Evolutionary conservation across 2,329 filamentous ascomycete genomes (phyloP).

Genomic region (Colletotrichum lini): DNA sequence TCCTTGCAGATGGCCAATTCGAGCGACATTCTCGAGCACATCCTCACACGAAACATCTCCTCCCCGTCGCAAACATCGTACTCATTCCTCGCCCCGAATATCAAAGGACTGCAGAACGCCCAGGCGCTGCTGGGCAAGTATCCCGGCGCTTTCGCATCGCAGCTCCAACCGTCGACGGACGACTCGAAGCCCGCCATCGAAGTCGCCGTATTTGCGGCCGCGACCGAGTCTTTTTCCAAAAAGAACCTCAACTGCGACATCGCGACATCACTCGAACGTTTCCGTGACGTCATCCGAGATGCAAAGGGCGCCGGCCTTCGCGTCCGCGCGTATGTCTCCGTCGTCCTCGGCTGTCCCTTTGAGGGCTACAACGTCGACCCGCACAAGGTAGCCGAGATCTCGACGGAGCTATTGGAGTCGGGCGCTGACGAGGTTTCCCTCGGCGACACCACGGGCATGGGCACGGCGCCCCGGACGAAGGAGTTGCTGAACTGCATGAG

Average conservation of each 20-base stretch:
- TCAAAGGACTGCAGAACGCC: conserved; percentile 78
- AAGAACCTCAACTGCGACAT: conserved; percentile 89
- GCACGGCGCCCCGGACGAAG: conserved; percentile 79
- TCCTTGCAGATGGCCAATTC: conserved; percentile 81
- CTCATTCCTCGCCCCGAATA: conserved; percentile 86
- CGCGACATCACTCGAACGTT: conserved; percentile 78
- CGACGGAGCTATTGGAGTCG: conserved; percentile 81
- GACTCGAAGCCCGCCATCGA: conserved; percentile 69
- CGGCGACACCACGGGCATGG: conserved; percentile 93
- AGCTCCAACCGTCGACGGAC: conserved; percentile 60
- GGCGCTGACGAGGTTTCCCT: conserved; percentile 93
- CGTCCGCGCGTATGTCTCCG: conserved; percentile 85
- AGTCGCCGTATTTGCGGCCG: conserved; percentile 85
- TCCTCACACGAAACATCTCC: conserved; percentile 70
- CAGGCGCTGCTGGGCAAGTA: conserved; percentile 64
- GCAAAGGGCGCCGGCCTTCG: conserved; percentile 76
- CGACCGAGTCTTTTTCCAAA: conserved; percentile 84
- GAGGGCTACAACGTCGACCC: conserved; percentile 76
- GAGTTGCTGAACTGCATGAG: conserved; percentile 75
- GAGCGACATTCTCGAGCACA: conserved; percentile 78
- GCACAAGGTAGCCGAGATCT: conserved; percentile 75
- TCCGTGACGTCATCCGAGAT: conserved; percentile 77
- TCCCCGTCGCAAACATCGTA: conserved; percentile 75
- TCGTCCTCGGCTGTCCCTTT: conserved; percentile 86
- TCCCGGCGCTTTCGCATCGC: conserved; percentile 64